Evolutionary conservation across 306 rosid species (phyloP), one percentile per base, ranked within the genome.

Genomic region (Abrus pulchellus): DNA sequence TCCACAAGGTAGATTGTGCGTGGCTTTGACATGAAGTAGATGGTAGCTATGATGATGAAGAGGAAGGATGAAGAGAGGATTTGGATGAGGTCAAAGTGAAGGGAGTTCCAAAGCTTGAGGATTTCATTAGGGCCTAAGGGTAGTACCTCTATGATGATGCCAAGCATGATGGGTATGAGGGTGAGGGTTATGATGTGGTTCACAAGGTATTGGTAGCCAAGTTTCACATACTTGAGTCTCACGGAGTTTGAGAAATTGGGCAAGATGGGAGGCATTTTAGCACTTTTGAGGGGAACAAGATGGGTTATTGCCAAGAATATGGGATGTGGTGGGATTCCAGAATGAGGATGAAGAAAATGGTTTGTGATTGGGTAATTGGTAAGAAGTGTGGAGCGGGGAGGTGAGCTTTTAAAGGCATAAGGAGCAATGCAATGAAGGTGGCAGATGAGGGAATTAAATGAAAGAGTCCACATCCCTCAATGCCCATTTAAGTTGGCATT

Each of bases 401-500:
- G 83, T 83, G 53, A 85, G 84, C 70, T 76, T 84, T 85, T 77
- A 90, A 90, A 93, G 90, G 89, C 86, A 65, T 4, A 44, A 78
- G 61, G 83, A 89, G 5, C 88, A 84, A 62, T 69, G 83, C 81
- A 83, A 84, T 88, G 86, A 84, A 84, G 90, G 68, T 8, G 92
- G 93, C 89, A 90, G 97, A 90, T 89, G 98, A 77, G 87, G 12
- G 30, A 88, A 87, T 77, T 93, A 27, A 93, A 91, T 93, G 97
- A 82, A 49, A 54, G 50, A 62, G 85, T 79, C 71, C 82, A 78
- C 86, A 87, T 87, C 94, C 75, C 86, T 82, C 97, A 91, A 93
- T 94, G 94, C 93, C 83, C 98, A 74, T 92, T 81, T 81, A 82
- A 87, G 89, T 43, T 75, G 69, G 1, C 82, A 88, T 91, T 88